Evolutionary conservation across 352 stramenopile genomes (phyloP), one percentile per base, ranked within the genome.

Genomic region (Phytophthora kernoviae): DNA sequence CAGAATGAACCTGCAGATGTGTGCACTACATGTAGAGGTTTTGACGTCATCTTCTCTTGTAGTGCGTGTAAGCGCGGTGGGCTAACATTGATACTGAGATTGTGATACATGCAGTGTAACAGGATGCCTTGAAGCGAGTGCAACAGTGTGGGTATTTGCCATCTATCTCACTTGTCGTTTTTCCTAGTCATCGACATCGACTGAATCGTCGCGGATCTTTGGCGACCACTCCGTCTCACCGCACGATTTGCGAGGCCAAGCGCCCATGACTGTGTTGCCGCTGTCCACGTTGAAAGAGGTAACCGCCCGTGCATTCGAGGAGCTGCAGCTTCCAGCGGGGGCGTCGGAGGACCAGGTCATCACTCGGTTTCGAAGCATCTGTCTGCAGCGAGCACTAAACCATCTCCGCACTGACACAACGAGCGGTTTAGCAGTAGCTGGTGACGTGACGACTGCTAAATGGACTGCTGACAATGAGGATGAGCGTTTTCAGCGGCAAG

Each of bases 401-500:
- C 36, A 21, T 33, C 17, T 51, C 11, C 20, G 42, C 51, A 40
- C 49, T 12, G 63, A 73, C 18, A 48, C 32, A 15, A n/a, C 33
- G 30, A 45, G 45, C 10, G 30, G 40, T 12, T 54, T 11, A 53
- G 33, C 14, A 15, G 18, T 24, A 5, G 4, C 15, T 26, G 41
- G 15, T 17, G 45, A 57, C n/a, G 34, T 46, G 14, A 27, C 46
- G 24, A 40, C 18, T 24, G 18, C 48, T 24, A 69, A 72, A 12
- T 11, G 8, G 26, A 39, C 11, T 33, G 20, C 32, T 41, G 48
- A 54, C 27, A 53, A 70, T 21, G 18, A 47, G n/a, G 51, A 70
- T 44, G 62, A 73, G 17, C 33, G 49, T 22, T 91, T 88, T 52
- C 75, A 87, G 54, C 77, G 73, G 9, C 77, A 88, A 60, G 77